Conservation (phyloP, 495 filamentous ascomycete genomes). For the Podospora australis region DNA sequence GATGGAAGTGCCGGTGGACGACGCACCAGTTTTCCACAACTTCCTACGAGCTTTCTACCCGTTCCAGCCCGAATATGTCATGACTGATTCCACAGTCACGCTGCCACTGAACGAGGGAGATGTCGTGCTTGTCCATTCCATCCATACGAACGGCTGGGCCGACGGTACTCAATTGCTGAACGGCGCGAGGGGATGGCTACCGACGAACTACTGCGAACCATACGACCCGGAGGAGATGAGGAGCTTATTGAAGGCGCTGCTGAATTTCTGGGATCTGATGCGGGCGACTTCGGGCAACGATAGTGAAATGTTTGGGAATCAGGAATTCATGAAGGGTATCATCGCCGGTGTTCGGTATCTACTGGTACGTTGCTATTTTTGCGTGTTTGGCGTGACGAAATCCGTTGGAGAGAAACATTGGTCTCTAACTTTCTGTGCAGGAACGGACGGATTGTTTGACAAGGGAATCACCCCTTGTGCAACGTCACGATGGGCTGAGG, state of each 20-base stretch:
- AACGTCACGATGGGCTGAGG: slow-evolving; percentile 67
- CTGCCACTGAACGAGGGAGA: slow-evolving; percentile 84
- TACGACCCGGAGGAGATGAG: slow-evolving; percentile 85
- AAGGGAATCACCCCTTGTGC: slow-evolving; percentile 67
- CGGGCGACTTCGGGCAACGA: slow-evolving; percentile 57
- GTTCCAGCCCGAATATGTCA: slow-evolving; percentile 69
- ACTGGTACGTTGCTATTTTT: slow-evolving; percentile 54
- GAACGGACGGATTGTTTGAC: slow-evolving; percentile 85
- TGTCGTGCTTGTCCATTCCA: slow-evolving; percentile 88
- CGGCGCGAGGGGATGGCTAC: slow-evolving; percentile 90
- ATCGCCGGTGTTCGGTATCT: slow-evolving; percentile 89
- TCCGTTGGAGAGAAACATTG: too few relatives aligned
- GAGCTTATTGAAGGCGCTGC: slow-evolving; percentile 75
- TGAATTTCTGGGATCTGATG: slow-evolving; percentile 90
- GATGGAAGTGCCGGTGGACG: slow-evolving; percentile 7
- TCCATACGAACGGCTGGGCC: slow-evolving; percentile 98
- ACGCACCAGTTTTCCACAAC: slow-evolving; percentile 74
- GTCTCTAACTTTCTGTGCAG: slow-evolving; percentile 39
- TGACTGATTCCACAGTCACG: slow-evolving; percentile 72
- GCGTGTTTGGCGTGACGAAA: neutral
- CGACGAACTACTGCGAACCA: slow-evolving; percentile 95
- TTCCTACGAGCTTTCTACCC: slow-evolving; percentile 95
- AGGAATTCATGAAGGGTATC: slow-evolving; percentile 84
- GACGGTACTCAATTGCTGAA: slow-evolving; percentile 90
- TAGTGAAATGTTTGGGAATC: slow-evolving; percentile 69